Evolutionary conservation across 1,284 basidiomycete genomes (phyloP).

Genomic region (Melampsora abietis-canadensis): DNA sequence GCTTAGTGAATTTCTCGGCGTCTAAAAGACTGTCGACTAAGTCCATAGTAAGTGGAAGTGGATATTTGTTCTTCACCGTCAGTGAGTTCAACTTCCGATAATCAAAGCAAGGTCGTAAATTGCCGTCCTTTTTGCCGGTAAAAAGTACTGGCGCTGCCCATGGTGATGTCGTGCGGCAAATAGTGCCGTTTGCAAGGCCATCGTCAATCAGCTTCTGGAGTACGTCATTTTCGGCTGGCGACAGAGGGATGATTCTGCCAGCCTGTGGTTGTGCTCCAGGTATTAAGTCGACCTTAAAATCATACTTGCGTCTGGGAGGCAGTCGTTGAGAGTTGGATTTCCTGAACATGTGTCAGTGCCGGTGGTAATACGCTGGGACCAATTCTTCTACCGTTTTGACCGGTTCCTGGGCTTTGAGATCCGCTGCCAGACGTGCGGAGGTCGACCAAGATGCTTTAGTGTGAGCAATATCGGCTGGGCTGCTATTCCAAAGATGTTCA

Average conservation of each 20-base stretch:
- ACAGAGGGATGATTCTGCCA: neutral
- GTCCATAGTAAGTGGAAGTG: too few species aligned
- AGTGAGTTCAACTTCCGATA: too few species aligned
- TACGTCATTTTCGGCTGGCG: conserved; percentile 3
- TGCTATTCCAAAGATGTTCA: too few species aligned
- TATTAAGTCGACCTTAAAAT: neutral
- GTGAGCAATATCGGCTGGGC: too few species aligned
- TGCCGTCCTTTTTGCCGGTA: neutral
- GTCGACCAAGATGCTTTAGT: too few species aligned
- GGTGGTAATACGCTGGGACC: conserved; percentile 1
- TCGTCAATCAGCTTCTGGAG: conserved; percentile 4
- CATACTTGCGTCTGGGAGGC: neutral
- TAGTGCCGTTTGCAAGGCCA: neutral
- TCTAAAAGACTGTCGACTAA: too few species aligned
- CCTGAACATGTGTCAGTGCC: neutral
- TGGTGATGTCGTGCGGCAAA: neutral
- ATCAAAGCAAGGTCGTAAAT: neutral
- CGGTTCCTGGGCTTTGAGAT: neutral
- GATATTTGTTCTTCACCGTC: too few species aligned
- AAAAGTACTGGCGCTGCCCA: neutral
- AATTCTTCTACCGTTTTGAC: neutral
- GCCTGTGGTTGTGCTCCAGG: conserved; percentile 6
- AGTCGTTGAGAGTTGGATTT: neutral
- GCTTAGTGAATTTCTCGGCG: too few species aligned
- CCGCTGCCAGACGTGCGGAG: too few species aligned